Conservation (phyloP, 2,329 filamentous ascomycete species). For the Curvularia verruculosa region DNA sequence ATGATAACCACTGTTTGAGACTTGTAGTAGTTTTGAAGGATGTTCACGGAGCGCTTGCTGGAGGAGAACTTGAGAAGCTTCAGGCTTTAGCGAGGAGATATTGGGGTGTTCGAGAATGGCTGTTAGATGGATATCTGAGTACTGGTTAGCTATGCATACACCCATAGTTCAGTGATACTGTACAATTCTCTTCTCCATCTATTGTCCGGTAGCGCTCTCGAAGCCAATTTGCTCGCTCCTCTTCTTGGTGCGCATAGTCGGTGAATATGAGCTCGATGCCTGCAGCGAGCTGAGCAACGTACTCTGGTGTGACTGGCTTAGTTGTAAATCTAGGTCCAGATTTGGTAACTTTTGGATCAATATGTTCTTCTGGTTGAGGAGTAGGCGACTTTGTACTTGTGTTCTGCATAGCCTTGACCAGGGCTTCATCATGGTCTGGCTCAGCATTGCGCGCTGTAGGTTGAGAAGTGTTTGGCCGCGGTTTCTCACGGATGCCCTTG, state of each 20-base stretch:
- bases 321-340: constrained; percentile 31
- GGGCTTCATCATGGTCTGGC: constrained; percentile 27
- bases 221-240: constrained; percentile 34
- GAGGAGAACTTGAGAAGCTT: constrained; percentile 37
- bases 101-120: constrained; percentile 40
- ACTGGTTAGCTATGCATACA: constrained; percentile 1
- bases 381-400: constrained; percentile 31
- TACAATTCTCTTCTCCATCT: constrained; percentile 37
- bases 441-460: constrained; percentile 9
- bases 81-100: constrained; percentile 41
- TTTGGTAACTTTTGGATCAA: constrained; percentile 13
- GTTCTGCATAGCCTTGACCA: constrained; percentile 32
- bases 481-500: constrained; percentile 36
- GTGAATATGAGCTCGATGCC: constrained; percentile 46
- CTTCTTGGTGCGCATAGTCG: constrained; percentile 45
- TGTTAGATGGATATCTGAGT: constrained; percentile 41
- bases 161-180: not conserved
- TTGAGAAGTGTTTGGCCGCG: constrained; percentile 15
- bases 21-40: constrained; percentile 28
- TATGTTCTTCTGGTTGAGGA: constrained; percentile 17
- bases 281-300: constrained; percentile 37
- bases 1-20: constrained; percentile 35
- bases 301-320: constrained; percentile 32
- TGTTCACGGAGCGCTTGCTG: constrained; percentile 34
- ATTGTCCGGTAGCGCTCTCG: constrained; percentile 31